Base-by-base conservation (phyloP, 257 asterid species). In the Cinchona pubescens region DNA sequence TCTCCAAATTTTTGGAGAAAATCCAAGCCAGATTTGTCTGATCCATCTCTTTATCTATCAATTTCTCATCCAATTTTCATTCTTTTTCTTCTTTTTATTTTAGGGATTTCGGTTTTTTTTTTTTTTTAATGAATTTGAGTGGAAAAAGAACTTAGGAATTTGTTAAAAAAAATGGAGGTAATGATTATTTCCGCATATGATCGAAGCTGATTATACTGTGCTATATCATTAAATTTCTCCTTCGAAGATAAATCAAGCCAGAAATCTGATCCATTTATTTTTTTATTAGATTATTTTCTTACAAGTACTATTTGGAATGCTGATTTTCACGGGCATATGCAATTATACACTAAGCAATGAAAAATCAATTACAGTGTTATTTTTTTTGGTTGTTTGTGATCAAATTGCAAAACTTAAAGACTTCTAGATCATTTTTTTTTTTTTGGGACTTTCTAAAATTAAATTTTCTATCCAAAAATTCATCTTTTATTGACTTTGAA, bases 171-270 rank as follows among this genome's bases (percentile, higher is more conserved):
- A 9, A 53, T 85, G 84, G 87, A 79, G 67, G 14, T 85, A 89
- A 86, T 15, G 88, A 88, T 65, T 83, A 63, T 92, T 92, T 92
- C 97, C 96, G 96, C 96, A 90, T 90, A 86, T 90, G 97, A 92
- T 84, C 97, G 97, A 88, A 78, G 87, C 82, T 92, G 97, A 92
- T 86, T 85, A 85, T 78, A 90, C 91, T 88, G 96, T 86, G 96
- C 97, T 82, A 75, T 69, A 38, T 38, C 78, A 80, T 0, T 48
- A 60, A 71, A 70, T 82, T 83, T 81, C 82, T 84, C 73, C 84
- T 63, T 38, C 14, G 8, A n/a, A 71, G 84, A 65, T 79, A 80
- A 83, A 87, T 82, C 85, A 90, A 88, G 96, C 94, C 96, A 85
- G 83, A 86, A 59, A 29, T 86, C 92, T 89, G 92, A 86, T 89